Evolutionary conservation across 768 basidiomycete genomes (phyloP).

Genomic region (Leucocoprinus leucothites): DNA sequence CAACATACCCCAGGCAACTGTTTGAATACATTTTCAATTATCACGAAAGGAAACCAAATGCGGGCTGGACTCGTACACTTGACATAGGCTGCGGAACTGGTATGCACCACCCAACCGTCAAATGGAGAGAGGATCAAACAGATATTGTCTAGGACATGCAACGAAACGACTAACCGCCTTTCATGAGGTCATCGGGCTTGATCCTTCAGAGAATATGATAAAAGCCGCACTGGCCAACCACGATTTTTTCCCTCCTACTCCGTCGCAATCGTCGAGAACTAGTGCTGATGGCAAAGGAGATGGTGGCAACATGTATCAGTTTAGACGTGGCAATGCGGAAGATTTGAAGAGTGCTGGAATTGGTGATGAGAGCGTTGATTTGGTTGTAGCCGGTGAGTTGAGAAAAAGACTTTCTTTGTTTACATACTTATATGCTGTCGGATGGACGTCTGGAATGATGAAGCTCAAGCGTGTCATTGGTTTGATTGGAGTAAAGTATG

Average conservation of each 20-base stretch:
- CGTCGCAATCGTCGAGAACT: not conserved
- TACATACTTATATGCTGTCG: not conserved
- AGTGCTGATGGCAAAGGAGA: not conserved
- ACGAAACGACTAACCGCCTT: constrained; percentile 57
- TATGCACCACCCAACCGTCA: constrained; percentile 21
- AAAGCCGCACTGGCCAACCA: constrained; percentile 37
- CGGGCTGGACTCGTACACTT: constrained; percentile 54
- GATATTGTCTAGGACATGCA: constrained; percentile 56
- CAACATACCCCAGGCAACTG: constrained; percentile 66
- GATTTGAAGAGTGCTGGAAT: constrained; percentile 41
- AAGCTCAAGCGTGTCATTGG: constrained; percentile 82
- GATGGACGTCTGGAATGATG: not conserved
- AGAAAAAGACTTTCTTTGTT: not conserved
- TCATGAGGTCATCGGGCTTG: constrained; percentile 62
- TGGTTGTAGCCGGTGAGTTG: constrained; percentile 62
- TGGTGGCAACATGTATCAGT: constrained; percentile 20
- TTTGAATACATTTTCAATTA: constrained; percentile 62
- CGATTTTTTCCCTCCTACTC: not conserved
- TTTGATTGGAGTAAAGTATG: constrained; percentile 73
- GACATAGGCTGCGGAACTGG: constrained; percentile 89
- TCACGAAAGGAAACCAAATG: constrained; percentile 34
- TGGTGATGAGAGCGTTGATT: constrained; percentile 53
- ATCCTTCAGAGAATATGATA: constrained; percentile 75
- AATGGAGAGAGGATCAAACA: no score
- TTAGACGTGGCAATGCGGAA: constrained; percentile 47